These are phyloP conservation scores for Yamadazyma diospyri DNA, from an alignment of 1,139 yeast species.

Conservation along the genomic window DNA sequence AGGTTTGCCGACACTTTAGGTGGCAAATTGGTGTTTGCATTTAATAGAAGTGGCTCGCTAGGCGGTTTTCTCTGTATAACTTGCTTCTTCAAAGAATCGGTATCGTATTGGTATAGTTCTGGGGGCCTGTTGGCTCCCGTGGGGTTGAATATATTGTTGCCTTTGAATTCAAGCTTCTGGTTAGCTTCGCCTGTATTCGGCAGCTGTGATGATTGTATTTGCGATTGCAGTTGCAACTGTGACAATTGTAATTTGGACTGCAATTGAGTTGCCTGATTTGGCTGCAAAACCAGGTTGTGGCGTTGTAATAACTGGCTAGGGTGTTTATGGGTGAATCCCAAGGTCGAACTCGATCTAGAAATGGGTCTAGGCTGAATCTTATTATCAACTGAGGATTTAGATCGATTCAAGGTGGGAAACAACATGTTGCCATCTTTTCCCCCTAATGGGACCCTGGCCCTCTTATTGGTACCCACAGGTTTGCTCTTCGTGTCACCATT, in stretches of 20 bases:
- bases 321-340: conserved; percentile 30
- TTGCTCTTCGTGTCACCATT: not conserved
- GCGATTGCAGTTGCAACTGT: not conserved
- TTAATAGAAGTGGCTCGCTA: conserved; percentile 15
- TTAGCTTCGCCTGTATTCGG: not conserved
- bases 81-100: conserved; percentile 23
- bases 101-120: conserved; percentile 18
- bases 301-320: conserved; percentile 5
- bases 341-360: conserved; percentile 36
- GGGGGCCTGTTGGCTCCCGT: conserved; percentile 13
- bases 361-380: conserved; percentile 17
- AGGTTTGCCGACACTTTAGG: conserved; percentile 11
- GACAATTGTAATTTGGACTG: not conserved
- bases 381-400: conserved; percentile 26
- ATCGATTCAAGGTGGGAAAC: conserved; percentile 29
- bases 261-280: not conserved
- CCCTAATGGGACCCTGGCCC: conserved; percentile 42
- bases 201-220: not conserved
- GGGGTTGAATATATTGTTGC: conserved; percentile 14
- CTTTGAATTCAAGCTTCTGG: not conserved
- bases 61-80: conserved; percentile 8
- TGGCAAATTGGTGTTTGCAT: conserved; percentile 23
- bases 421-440: conserved; percentile 44
- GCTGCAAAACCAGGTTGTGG: conserved; percentile 4
- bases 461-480: conserved; percentile 3